Evolutionary conservation across 257 asterid species (phyloP).

Genomic region (Paulownia fortunei): DNA sequence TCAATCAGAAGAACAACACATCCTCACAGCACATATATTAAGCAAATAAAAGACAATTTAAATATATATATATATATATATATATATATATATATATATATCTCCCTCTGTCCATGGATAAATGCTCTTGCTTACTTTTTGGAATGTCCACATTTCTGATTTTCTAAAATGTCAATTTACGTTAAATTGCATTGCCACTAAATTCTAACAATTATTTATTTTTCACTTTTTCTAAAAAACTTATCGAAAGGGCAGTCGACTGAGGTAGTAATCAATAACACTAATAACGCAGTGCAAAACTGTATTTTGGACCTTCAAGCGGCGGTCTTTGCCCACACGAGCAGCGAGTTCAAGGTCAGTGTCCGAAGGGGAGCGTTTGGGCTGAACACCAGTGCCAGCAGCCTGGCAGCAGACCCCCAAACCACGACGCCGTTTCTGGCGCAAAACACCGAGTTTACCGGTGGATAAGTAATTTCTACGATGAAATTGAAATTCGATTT

Average conservation of each 20-base stretch:
- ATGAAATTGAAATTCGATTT: slow-evolving; percentile 20
- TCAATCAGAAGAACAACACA: slow-evolving; percentile 7
- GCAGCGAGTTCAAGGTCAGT: slow-evolving; percentile 50
- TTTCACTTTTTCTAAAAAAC: not conserved
- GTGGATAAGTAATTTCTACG: slow-evolving; percentile 23
- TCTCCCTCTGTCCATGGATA: not conserved
- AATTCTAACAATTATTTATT: not conserved
- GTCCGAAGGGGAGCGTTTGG: slow-evolving; percentile 40
- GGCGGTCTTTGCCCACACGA: slow-evolving; percentile 86
- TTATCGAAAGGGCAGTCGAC: no score
- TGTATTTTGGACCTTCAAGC: slow-evolving; percentile 55
- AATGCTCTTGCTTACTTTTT: not conserved
- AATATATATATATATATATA: no score
- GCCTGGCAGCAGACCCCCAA: slow-evolving; percentile 49
- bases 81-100: no score
- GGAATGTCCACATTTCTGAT: not conserved
- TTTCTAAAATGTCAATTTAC: not conserved
- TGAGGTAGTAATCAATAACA: not conserved
- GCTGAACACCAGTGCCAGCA: slow-evolving; percentile 47
- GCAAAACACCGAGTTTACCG: slow-evolving; percentile 19
- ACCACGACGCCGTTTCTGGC: slow-evolving; percentile 37
- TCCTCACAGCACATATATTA: not conserved
- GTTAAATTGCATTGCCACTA: not conserved
- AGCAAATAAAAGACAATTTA: not conserved
- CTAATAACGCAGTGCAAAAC: not conserved